Evolutionary conservation across 768 basidiomycete genomes (phyloP), one percentile per base, ranked within the genome.

Genomic region (Leccinum disarticulatum): DNA sequence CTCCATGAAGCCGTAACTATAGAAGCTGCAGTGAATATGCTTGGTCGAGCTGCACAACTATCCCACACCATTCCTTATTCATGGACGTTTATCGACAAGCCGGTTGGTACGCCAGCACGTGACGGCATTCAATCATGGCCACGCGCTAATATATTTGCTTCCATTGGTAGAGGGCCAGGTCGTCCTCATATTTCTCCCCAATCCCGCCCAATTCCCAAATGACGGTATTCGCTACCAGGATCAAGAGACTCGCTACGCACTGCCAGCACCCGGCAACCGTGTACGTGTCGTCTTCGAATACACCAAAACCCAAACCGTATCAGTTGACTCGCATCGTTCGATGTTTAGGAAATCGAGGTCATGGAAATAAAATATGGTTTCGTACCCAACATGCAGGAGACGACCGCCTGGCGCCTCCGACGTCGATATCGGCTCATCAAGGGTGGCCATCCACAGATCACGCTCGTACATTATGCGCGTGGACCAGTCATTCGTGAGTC

Each of bases 201-300:
- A 76, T 14, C 82, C 82, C 58, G 66, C 79, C 27, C 79, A 82
- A 3, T 88, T 90, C 69, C 90, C 90, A 22, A 81, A 78, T 58
- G 91, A 94, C 66, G 91, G 91, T 19, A 79, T 93, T 57, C 84
- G 88, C 46, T 94, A 81, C 69, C 84, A 87, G 64, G 91, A 92
- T 58, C 74, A 83, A 55, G 91, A 93, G 68, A 80, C 81, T 47
- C 83, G 84, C 64, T 85, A 79, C 67, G 72, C 74, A 38, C 41
- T 73, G n/a, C 54, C 57, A 22, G 78, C 88, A 6, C 79, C 85
- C 31, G 82, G 78, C 10, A 77, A 75, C 61, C 84, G 85, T 61
- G 89, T 89, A 72, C 68, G 87, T 76, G 13, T 55, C 53, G 3
- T 22, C 5, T 25, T 54, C 52, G 13, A n/a, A 14, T 38, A 27